Conservation (phyloP, 2,329 filamentous ascomycete species). For the Clarireedia hainanense region DNA sequence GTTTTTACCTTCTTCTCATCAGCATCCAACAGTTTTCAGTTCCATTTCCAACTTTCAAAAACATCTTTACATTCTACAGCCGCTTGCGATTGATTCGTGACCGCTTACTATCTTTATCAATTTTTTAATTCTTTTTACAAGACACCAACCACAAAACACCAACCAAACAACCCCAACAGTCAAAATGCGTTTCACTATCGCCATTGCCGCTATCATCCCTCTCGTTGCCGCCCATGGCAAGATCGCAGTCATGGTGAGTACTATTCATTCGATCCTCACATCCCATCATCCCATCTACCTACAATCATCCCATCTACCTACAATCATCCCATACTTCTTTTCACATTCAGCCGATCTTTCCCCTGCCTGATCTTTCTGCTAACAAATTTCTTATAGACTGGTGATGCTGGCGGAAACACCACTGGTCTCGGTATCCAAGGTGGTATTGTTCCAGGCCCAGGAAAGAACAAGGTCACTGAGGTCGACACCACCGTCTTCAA, state of each 20-base stretch:
- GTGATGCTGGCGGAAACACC: conserved; percentile 36
- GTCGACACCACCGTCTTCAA: conserved; percentile 40
- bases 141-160: not conserved
- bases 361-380: not conserved
- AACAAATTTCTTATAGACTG: conserved; percentile 16
- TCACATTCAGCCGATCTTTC: not conserved
- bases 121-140: conserved; percentile 9
- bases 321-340: not conserved
- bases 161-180: conserved; percentile 15
- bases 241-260: conserved; percentile 36
- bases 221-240: conserved; percentile 54
- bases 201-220: conserved; percentile 40
- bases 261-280: not conserved
- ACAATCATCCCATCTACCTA: not conserved
- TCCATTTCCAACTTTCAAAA: conserved; percentile 12
- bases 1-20: conserved; percentile 17
- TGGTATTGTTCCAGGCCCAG: conserved; percentile 34
- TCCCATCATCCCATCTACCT: not conserved
- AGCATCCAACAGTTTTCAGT: conserved; percentile 23
- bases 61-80: conserved; percentile 16
- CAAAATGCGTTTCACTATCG: conserved; percentile 22
- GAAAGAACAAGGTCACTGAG: conserved; percentile 36
- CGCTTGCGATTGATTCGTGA: conserved; percentile 27
- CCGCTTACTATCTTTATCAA: conserved; percentile 21
- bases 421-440: conserved; percentile 37